phyloP scores from a whole-genome alignment of 129 eudicot species.

The Lactuca sativa region DNA sequence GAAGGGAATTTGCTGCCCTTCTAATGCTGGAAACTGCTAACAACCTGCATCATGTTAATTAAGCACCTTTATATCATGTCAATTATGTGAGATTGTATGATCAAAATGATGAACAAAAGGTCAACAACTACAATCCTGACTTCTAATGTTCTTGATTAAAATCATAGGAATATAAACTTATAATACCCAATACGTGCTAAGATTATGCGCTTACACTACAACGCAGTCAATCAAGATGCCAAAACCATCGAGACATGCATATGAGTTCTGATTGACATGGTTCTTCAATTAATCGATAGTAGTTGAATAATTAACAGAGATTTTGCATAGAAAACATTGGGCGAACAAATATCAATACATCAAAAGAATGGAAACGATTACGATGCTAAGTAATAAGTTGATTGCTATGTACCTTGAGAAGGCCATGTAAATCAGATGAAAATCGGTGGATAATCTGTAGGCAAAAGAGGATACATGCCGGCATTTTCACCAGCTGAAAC shows the following conservation, averaged over 20 bases:
- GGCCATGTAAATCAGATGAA: constrained; percentile 32
- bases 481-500: constrained; percentile 34
- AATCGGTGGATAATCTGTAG: neutral
- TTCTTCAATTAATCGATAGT: neutral
- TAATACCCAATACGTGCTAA: neutral
- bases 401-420: constrained; percentile 21
- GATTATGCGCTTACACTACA: neutral
- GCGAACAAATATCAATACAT: constrained; percentile 1
- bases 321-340: neutral
- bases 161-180: no score
- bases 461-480: constrained; percentile 17
- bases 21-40: constrained; percentile 41
- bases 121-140: neutral
- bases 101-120: neutral
- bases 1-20: constrained; percentile 48
- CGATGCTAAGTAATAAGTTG: neutral
- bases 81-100: neutral
- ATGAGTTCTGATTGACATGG: neutral
- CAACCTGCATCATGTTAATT: constrained; percentile 46
- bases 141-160: no score
- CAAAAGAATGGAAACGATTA: neutral
- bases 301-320: neutral
- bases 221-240: neutral
- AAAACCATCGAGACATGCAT: neutral
- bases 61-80: constrained; percentile 18